Base-by-base conservation (phyloP, 1,284 basidiomycete species). In the Vanrija sp. region DNA sequence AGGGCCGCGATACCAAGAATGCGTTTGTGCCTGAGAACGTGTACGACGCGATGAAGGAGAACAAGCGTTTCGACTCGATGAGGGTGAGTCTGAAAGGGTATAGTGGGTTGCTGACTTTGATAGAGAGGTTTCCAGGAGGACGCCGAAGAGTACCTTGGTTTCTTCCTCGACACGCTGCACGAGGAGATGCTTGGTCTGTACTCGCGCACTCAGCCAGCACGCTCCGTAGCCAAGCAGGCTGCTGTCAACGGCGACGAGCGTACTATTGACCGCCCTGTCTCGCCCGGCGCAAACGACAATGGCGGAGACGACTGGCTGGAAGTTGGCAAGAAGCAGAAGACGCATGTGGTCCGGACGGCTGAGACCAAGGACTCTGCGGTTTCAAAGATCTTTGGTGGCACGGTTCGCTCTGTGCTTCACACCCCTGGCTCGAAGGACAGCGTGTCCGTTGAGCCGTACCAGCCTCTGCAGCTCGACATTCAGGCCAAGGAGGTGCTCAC, bases 71-170 rank as follows among this genome's bases (percentile, higher is more conserved):
- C 69, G 92, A 96, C 65, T 84, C 83, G 52, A 97, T 98, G 91
- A 79, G 88, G 71, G 89, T 90, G 64, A 68, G 86, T 81, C 40
- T 28, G 45, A 34, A 59, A 25, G 52, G 42, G 51, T 38, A 7
- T 55, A 34, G 49, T 47, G 8, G 25, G 5, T 2, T 6, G 10
- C 28, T 28, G 28, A 28, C 28, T 28, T 28, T 28, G 6, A 10
- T 62, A 92, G 83, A 85, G 89, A 34, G 94, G 94, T 0, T 89
- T 93, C 62, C 95, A 98, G 78, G 95, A 98, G 77, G 95, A 98
- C 60, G 95, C 95, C 0, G 94, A 98, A 75, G 95, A 98, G 77
- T 98, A 97, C 77, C 81, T 98, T n/a, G 94, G 95, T 9, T 96
- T 97, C 78, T 94, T 92, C 78, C 81, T 98, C 44, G 93, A 97